A percentile compares a stretch with the other conserved stretches of the same genome.
Evolutionary conservation across 1,139 yeast genomes (phyloP).

Genomic region (Hansenula lynferdii): DNA sequence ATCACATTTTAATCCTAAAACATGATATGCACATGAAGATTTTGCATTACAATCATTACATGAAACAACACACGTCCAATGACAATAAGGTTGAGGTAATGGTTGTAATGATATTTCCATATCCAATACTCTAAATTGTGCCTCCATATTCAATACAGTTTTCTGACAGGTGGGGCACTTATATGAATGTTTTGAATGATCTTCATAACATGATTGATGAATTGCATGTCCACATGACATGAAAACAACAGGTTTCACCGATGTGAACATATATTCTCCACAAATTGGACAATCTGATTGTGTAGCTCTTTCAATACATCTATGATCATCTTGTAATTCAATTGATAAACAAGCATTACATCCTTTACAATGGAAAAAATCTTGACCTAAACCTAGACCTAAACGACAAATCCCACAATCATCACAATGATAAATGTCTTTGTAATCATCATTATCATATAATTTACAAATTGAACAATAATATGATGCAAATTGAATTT

Average conservation of each 20-base stretch:
- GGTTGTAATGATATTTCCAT: constrained; percentile 74
- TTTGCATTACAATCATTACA: constrained; percentile 92
- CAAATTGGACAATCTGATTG: constrained; percentile 93
- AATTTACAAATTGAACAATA: constrained; percentile 75
- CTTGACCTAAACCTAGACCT: constrained; percentile 83
- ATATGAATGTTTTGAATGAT: constrained; percentile 73
- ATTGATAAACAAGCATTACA: constrained; percentile 88
- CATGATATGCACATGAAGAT: constrained; percentile 72
- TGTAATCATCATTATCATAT: constrained; percentile 77
- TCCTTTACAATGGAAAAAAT: constrained; percentile 86
- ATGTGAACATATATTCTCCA: constrained; percentile 84
- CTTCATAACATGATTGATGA: constrained; percentile 79
- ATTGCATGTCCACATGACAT: constrained; percentile 94
- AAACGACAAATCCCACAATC: constrained; percentile 91
- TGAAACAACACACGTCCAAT: constrained; percentile 72
- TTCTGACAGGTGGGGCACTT: constrained; percentile 90
- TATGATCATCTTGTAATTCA: constrained; percentile 71
- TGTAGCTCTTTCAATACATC: constrained; percentile 81
- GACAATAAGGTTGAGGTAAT: constrained; percentile 72
- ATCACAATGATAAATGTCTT: constrained; percentile 86
- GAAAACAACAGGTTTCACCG: constrained; percentile 81
- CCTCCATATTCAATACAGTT: constrained; percentile 80
- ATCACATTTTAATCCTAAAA: constrained; percentile 81
- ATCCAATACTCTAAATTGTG: constrained; percentile 81
- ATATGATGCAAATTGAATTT: constrained; percentile 62